Conservation (phyloP, 768 basidiomycete species). For the Leccinellum rugosiceps region DNA sequence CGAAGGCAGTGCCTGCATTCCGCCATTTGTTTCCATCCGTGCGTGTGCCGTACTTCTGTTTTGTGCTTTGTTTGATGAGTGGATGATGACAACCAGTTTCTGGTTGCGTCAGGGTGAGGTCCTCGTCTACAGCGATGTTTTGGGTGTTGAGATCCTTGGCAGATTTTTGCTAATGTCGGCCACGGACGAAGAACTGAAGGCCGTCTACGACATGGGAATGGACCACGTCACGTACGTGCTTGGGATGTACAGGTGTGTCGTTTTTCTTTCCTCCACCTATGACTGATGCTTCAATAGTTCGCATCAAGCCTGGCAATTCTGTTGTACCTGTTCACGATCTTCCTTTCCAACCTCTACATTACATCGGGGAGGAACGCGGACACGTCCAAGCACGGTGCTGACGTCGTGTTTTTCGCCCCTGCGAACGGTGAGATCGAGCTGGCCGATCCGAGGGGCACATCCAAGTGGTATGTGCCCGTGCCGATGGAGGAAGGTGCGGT, state of each 20-base stretch:
- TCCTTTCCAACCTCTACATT: conserved; percentile 66
- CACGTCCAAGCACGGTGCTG: background rate
- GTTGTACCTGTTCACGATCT: conserved; percentile 69
- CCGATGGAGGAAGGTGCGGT: conserved; percentile 36
- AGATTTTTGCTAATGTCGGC: conserved; percentile 89
- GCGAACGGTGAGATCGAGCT: conserved; percentile 42
- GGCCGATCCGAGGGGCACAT: conserved; percentile 26
- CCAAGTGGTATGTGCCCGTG: conserved; percentile 67
- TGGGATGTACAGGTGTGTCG: conserved; percentile 71
- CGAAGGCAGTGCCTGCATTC: conserved; percentile 57
- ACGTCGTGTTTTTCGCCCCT: conserved; percentile 21
- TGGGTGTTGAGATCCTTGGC: background rate
- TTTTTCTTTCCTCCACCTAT: background rate
- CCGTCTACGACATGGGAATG: conserved; percentile 67
- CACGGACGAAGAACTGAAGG: conserved; percentile 85
- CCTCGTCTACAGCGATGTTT: background rate
- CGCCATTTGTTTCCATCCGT: conserved; percentile 87
- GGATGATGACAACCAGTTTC: conserved; percentile 41
- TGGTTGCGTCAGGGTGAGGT: conserved; percentile 70
- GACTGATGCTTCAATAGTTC: background rate
- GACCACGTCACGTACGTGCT: conserved; percentile 91
- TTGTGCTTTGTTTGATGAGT: conserved; percentile 3
- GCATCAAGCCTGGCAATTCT: conserved; percentile 55
- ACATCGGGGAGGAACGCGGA: conserved; percentile 60
- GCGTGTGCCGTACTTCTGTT: conserved; percentile 32